Evolutionary conservation across 78 protist genomes (phyloP).

Genomic region (Diacronema lutheri): DNA sequence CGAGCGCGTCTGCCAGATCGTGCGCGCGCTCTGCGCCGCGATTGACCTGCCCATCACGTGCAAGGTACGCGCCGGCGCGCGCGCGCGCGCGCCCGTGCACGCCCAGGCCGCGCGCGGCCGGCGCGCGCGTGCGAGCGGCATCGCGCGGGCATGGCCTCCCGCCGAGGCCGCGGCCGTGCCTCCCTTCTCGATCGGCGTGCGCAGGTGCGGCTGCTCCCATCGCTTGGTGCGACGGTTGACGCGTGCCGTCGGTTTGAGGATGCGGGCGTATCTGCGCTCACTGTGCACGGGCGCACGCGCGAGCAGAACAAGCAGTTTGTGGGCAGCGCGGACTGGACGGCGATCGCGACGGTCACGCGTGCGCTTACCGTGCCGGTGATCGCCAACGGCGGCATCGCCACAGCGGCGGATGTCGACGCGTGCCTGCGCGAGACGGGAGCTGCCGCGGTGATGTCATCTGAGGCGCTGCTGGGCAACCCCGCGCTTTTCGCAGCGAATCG

Average conservation of each 20-base stretch:
- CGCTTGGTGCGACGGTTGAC: background rate
- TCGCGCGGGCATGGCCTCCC: no score
- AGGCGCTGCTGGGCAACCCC: slow-evolving; percentile 12
- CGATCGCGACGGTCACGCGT: slow-evolving; percentile 34
- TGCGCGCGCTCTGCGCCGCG: background rate
- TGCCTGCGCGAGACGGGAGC: slow-evolving; percentile 61
- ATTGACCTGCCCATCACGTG: slow-evolving; percentile 32
- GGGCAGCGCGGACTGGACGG: slow-evolving; percentile 67
- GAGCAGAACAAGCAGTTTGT: background rate
- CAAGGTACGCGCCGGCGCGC: background rate
- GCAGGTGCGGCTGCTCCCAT: background rate
- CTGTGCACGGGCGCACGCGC: slow-evolving; percentile 16
- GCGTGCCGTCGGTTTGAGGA: background rate
- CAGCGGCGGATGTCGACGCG: slow-evolving; percentile 17
- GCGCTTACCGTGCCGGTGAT: slow-evolving; percentile 65
- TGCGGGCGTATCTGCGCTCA: background rate
- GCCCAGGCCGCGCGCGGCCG: no score
- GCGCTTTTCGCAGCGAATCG: background rate
- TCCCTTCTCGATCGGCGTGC: no score
- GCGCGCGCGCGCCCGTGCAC: background rate
- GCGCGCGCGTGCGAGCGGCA: background rate
- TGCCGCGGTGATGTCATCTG: slow-evolving; percentile 66
- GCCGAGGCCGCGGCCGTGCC: no score
- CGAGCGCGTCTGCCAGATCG: background rate
- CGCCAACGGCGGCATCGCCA: slow-evolving; percentile 72